phyloP scores from a whole-genome alignment of 2,329 filamentous ascomycete genomes.

The Elsinoe australis region DNA sequence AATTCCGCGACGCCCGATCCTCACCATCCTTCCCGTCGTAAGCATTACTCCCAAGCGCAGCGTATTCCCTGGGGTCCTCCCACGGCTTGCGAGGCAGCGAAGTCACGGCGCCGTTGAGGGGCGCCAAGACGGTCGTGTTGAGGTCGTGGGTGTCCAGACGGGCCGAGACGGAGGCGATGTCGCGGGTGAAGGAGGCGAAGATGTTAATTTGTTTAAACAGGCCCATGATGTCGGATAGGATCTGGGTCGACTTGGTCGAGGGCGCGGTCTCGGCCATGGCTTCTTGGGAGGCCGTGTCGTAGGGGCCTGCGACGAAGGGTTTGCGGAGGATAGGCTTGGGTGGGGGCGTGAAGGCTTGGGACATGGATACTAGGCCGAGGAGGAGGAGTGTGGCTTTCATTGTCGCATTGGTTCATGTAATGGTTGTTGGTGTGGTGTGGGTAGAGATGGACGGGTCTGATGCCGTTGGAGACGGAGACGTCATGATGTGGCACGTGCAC shows the following conservation, averaged over 20 bases:
- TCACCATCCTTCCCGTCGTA: constrained; percentile 70
- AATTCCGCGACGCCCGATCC: constrained; percentile 67
- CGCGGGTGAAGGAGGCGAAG: constrained; percentile 73
- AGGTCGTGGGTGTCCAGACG: constrained; percentile 59
- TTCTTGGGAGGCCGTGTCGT: background rate
- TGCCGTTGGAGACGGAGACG: background rate
- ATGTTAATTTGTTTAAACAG: constrained; percentile 71
- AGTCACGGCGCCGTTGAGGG: constrained; percentile 74
- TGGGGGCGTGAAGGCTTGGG: background rate
- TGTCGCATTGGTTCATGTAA: background rate
- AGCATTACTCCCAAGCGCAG: constrained; percentile 55
- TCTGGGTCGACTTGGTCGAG: constrained; percentile 26
- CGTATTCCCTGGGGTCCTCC: constrained; percentile 69
- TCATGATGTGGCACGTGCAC: constrained; percentile 5
- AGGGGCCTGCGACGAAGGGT: constrained; percentile 13
- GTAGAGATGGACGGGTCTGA: background rate
- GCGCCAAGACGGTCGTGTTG: constrained; percentile 81
- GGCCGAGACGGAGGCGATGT: constrained; percentile 59
- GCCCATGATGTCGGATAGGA: constrained; percentile 78
- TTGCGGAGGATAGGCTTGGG: constrained; percentile 9
- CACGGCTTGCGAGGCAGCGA: constrained; percentile 76
- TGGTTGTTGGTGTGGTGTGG: background rate
- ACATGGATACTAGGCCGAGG: background rate
- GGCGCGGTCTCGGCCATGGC: constrained; percentile 4
- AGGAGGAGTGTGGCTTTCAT: constrained; percentile 1